Conservation (phyloP, 768 basidiomycete species). For the Psilocybe sp. region DNA sequence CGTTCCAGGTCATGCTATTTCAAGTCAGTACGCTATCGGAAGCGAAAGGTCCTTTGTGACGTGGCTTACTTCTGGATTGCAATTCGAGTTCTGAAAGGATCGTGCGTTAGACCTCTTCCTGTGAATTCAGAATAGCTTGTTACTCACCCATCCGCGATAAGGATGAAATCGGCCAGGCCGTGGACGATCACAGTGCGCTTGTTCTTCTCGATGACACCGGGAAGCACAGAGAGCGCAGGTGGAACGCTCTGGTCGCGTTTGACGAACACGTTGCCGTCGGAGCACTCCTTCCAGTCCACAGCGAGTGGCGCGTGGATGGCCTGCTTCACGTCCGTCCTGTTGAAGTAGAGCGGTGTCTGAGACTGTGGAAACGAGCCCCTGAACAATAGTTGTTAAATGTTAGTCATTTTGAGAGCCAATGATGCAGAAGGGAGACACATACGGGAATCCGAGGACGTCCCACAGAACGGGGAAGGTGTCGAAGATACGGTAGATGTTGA, state of each 20-base stretch:
- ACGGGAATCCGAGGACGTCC: constrained; percentile 86
- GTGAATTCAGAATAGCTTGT: neutral
- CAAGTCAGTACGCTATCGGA: neutral
- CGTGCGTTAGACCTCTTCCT: neutral
- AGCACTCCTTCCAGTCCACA: constrained; percentile 64
- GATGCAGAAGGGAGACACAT: constrained; percentile 14
- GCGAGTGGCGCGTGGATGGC: constrained; percentile 69
- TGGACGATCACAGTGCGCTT: constrained; percentile 66
- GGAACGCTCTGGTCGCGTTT: constrained; percentile 60
- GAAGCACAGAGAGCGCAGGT: constrained; percentile 61
- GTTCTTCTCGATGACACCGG: constrained; percentile 75
- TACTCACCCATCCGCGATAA: constrained; percentile 71
- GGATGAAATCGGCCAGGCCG: constrained; percentile 69
- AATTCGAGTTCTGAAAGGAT: constrained; percentile 45
- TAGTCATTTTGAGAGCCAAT: neutral
- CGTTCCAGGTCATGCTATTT: constrained; percentile 50
- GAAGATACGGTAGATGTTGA: constrained; percentile 76
- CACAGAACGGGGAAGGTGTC: constrained; percentile 72
- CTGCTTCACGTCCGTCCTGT: constrained; percentile 62
- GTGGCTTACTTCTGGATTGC: constrained; percentile 58
- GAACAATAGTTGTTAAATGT: constrained; percentile 6
- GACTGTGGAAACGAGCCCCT: constrained; percentile 55
- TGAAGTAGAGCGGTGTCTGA: constrained; percentile 70
- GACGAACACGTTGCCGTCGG: constrained; percentile 57
- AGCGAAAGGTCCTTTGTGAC: neutral